Evolutionary conservation across 228 moss, liverwort and hornwort genomes (phyloP).

Genomic region (Sphagnum magellanicum): DNA sequence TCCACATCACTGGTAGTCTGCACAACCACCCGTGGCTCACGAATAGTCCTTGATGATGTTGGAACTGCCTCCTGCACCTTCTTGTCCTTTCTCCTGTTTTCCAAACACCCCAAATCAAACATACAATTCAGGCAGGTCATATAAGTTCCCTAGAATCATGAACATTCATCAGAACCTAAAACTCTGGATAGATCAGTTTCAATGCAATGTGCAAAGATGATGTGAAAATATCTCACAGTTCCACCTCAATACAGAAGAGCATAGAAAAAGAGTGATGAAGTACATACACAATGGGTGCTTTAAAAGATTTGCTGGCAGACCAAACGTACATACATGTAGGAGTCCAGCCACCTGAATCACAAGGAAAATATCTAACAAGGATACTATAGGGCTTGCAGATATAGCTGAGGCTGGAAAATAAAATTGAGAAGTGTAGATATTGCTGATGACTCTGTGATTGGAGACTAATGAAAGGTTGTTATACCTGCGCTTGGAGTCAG

Average conservation of each 20-base stretch:
- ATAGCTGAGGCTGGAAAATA: background rate
- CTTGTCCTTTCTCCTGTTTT: slow-evolving; percentile 76
- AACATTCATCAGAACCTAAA: background rate
- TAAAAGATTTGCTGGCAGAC: no score
- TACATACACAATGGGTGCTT: no score
- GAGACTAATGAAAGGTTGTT: background rate
- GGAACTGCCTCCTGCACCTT: slow-evolving; percentile 58
- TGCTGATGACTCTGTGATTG: no score
- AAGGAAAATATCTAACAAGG: background rate
- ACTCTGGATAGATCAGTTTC: no score
- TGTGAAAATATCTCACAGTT: background rate
- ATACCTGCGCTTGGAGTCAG: slow-evolving; percentile 74
- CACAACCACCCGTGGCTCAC: slow-evolving; percentile 96
- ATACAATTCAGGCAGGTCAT: background rate
- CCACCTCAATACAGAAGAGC: background rate
- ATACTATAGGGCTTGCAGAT: background rate
- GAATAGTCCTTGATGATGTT: slow-evolving; percentile 67
- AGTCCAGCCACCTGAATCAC: background rate
- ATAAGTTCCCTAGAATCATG: background rate
- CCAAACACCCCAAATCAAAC: background rate
- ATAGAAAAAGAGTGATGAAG: background rate
- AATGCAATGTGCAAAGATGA: no score
- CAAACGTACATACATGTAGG: background rate
- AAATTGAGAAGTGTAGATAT: background rate
- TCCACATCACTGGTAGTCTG: slow-evolving; percentile 98